phyloP scores from a whole-genome alignment of 2,329 filamentous ascomycete genomes.

The Cladobotryum mycophilum region DNA sequence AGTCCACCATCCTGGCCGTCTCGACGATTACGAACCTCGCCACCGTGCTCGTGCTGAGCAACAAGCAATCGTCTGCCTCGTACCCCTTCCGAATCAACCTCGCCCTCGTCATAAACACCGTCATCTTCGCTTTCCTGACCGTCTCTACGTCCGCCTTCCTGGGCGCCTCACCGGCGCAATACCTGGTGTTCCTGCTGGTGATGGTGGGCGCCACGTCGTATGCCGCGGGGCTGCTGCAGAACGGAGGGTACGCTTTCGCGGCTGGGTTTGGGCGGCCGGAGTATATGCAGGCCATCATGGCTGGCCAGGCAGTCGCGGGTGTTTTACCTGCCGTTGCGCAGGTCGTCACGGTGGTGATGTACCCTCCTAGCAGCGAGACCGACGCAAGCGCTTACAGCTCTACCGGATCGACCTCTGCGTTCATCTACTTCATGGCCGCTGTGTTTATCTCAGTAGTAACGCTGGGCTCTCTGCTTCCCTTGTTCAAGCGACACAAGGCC shows the following conservation, averaged over 20 bases:
- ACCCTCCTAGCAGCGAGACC: constrained; percentile 32
- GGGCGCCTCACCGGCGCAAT: constrained; percentile 53
- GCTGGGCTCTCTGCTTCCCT: constrained; percentile 66
- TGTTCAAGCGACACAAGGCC: constrained; percentile 56
- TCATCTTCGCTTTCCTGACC: constrained; percentile 70
- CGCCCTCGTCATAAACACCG: constrained; percentile 70
- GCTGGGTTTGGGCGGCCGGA: constrained; percentile 76
- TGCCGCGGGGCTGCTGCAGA: constrained; percentile 82
- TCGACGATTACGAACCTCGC: constrained; percentile 77
- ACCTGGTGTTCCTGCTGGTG: constrained; percentile 74
- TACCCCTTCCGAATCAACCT: constrained; percentile 82
- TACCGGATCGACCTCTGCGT: constrained; percentile 54
- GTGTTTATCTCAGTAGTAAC: constrained; percentile 66
- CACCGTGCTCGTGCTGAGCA: constrained; percentile 69
- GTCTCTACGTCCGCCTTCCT: constrained; percentile 69
- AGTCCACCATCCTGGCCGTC: constrained; percentile 80
- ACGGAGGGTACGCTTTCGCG: constrained; percentile 89
- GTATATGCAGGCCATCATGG: constrained; percentile 96
- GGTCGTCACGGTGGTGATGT: constrained; percentile 69
- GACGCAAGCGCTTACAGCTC: constrained; percentile 17
- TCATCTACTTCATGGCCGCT: constrained; percentile 86
- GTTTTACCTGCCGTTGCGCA: constrained; percentile 85
- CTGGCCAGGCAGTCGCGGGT: constrained; percentile 84
- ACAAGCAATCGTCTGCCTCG: constrained; percentile 73
- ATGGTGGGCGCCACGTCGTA: constrained; percentile 76